Evolutionary conservation across 1,284 basidiomycete species (phyloP).

Genomic region (Melampsora americana): DNA sequence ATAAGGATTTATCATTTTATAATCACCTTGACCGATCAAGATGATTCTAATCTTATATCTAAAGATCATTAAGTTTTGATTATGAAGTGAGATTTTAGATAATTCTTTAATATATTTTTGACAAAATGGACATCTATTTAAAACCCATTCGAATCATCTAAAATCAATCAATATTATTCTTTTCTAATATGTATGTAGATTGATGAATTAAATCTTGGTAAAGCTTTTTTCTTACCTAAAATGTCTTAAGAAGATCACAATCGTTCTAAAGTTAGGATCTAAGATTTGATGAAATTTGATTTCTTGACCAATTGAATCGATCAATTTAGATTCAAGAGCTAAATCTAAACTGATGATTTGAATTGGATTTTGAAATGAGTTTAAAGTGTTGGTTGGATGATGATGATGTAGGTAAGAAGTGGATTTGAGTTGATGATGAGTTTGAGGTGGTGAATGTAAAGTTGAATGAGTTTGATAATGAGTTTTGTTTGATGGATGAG

Average conservation of each 20-base stretch:
- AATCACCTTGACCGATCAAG: slow-evolving; percentile 26
- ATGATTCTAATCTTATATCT: slow-evolving; percentile 24
- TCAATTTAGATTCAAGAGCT: slow-evolving; percentile 19
- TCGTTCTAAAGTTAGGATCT: slow-evolving; percentile 26
- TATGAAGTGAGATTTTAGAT: background rate
- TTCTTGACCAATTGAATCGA: slow-evolving; percentile 10
- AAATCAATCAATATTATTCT: too few relatives aligned
- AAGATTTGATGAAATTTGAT: slow-evolving; percentile 27
- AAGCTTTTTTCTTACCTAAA: too few relatives aligned
- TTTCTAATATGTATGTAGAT: too few relatives aligned
- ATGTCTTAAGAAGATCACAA: slow-evolving; percentile 35
- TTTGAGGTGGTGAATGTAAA: too few relatives aligned
- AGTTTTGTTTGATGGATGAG: too few relatives aligned
- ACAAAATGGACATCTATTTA: background rate
- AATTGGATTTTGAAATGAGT: background rate
- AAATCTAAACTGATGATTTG: slow-evolving; percentile 4
- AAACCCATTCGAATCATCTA: too few relatives aligned
- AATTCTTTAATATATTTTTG: background rate
- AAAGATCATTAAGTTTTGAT: slow-evolving; percentile 20
- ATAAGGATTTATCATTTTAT: slow-evolving; percentile 25
- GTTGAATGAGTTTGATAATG: too few relatives aligned
- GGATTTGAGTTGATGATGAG: too few relatives aligned
- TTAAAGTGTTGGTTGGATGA: too few relatives aligned
- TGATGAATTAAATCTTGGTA: too few relatives aligned
- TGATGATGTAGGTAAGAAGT: too few relatives aligned